Evolutionary conservation across 108 stramenopile species (phyloP), one percentile per base, ranked within the genome.

Genomic region (Cyclotella distinguenda): DNA sequence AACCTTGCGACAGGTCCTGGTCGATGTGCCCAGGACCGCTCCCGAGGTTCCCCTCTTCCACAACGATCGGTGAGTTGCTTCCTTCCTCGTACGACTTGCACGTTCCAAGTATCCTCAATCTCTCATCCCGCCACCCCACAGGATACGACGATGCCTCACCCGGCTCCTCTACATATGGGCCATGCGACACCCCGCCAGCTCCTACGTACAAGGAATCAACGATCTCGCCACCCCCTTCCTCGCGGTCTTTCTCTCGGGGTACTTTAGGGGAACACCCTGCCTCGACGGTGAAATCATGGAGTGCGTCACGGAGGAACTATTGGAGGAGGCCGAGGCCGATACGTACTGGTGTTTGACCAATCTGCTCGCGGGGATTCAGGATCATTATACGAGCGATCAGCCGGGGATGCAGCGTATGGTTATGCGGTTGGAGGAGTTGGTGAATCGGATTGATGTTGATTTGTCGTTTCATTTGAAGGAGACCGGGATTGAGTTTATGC

Each of bases 151-250:
- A 25, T 52, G 70, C 32, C 64, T 98, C 56, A 78, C 85, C 19
- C 72, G 97, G 13, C 64, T 98, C 18, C 80, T 99, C 18, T 99
- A 97, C 82, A 86, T 97, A 54, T 99, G 96, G 95, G 95, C 96
- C 55, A 86, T 96, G 83, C 78, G 97, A n/a, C 90, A 95, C 81
- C 99, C 99, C 10, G 97, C 97, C 1, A 82, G 82, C 47, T 84
- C 86, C 26, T 99, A 99, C 68, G 99, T 99, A 18, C 97, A 98
- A 71, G 97, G 99, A 6, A 98, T 99, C 54, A 98, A 98, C 69
- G 99, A 99, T 74, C 66, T 99, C 60, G 87, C 96, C 6, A 94
- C 95, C 23, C 96, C 97, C 7, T 65, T 99, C 34, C 80, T 95
- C 71, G 78, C 84, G 7, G 97, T 97, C 4, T 96, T 98, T 74